A percentile compares a stretch with the other conserved stretches of the same genome.
Conservation (phyloP, 495 filamentous ascomycete species). For the Trichoderma asperelloides region DNA sequence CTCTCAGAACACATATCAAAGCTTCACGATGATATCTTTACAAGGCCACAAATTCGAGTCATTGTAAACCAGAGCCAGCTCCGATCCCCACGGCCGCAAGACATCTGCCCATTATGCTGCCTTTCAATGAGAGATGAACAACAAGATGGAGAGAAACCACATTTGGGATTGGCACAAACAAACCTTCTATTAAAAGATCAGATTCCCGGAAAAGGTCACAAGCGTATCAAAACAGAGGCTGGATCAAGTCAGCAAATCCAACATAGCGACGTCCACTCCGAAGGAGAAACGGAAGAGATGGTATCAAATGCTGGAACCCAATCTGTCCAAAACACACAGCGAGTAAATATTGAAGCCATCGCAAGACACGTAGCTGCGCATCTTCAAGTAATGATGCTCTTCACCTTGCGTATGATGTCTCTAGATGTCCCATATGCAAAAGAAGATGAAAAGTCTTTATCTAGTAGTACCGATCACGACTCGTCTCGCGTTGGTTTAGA, state of each 20-base stretch:
- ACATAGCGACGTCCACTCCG: no score
- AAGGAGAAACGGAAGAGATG: background rate
- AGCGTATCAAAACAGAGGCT: background rate
- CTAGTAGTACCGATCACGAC: background rate
- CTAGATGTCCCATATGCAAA: background rate
- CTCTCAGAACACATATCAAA: background rate
- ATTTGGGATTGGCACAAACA: background rate
- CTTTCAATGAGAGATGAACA: background rate
- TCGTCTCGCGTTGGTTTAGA: background rate
- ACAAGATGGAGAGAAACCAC: background rate
- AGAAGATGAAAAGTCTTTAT: background rate
- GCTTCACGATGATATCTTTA: background rate
- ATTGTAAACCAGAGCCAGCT: background rate
- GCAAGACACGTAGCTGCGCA: background rate
- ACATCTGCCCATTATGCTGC: background rate
- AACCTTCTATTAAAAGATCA: background rate
- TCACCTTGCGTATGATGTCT: background rate
- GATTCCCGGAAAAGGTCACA: background rate
- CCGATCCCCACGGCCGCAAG: background rate
- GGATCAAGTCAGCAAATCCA: background rate
- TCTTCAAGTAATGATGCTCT: background rate
- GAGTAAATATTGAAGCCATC: background rate
- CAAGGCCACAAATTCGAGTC: background rate
- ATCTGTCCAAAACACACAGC: background rate
- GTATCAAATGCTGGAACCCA: background rate